Base-by-base conservation (phyloP, 1,284 basidiomycete species). In the Vanrija sp. region DNA sequence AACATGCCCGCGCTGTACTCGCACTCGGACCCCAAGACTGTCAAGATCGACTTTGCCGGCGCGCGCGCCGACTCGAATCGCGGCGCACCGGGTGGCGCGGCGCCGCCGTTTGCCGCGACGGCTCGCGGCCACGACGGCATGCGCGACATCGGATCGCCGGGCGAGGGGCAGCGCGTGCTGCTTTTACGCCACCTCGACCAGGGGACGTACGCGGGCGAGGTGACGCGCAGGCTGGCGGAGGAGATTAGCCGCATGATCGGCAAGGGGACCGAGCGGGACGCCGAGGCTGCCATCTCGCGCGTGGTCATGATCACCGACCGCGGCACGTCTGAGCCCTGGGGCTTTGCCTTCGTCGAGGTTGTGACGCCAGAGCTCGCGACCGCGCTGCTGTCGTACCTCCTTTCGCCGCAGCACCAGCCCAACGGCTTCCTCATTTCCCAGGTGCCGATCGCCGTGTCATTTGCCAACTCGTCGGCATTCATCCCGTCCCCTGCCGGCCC, bases 291-390 rank as follows among this genome's bases (percentile, higher is more conserved):
- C 15, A 89, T 96, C 83, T 85, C 84, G 58, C 82, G 91, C 44
- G 87, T 96, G 50, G 81, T 92, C 43, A 80, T 93, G 54, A 86
- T 94, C 73, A 89, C 90, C 72, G 91, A 96, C 75, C 86, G 88
- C 68, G 81, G 83, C 8, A 88, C 88, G 0, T 81, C 86, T 78
- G 84, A 85, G 2, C 90, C 89, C 68, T 92, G 90, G 82, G 89
- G 93, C 15, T 94, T 92, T 72, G 86, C 88, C 0, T 97, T 97
- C 69, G 88, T 94, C 14, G 91, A 96, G 69, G 89, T 95, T 65
- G 80, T 88, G 28, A 89, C 92, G 61, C 75, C 86, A 7, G 83
- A 87, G 86, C 88, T 51, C 8, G 77, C 77, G 0, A 81, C 86
- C 3, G 79, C 83, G 1, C 84, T 91, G 15, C 79, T 95, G 7